Evolutionary conservation across 495 filamentous ascomycete genomes (phyloP), one percentile per base, ranked within the genome.

Genomic region (Clavariopsis aquatica): DNA sequence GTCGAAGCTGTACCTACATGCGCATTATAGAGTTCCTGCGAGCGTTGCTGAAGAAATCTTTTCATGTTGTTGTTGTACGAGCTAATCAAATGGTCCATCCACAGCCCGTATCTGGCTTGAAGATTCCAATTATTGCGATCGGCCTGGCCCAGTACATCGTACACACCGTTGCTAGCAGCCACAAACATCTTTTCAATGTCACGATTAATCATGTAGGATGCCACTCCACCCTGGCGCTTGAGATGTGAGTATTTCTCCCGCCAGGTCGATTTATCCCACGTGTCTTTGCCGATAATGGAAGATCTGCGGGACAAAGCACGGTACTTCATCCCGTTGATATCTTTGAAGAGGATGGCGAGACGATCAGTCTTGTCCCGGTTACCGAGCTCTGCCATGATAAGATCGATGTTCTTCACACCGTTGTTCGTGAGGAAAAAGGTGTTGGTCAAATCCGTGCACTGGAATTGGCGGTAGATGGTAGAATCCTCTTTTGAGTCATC

Each of bases 301-400:
- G 49, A 53, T 22, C 49, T 53, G 17, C 10, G 7, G 6, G 49
- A 9, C 49, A 53, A 53, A 53, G 49, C 49, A n/a, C 49, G 49
- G 27, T 24, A 53, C 24, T 53, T 53, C 49, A 53, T 53, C 3
- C 49, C 49, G n/a, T 53, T 53, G 49, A 53, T 53, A 24, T 53
- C 49, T 53, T 53, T 53, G 49, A 53, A 53, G 10, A 53, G 49
- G n/a, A 53, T 53, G 20, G 49, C 49, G 24, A 53, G 49, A 53
- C 3, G 49, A 24, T 53, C 49, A 4, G 15, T 9, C 5, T 28
- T 53, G 49, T 7, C 24, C 6, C 49, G 49, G 27, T 24, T 53
- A 6, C 49, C 49, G 20, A 53, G 49, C 27, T 26, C 20, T 6
- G 19, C 49, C 49, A 53, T 53, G 3, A 53, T 53, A 8, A 15